Evolutionary conservation across 208 protist genomes (phyloP), one percentile per base, ranked within the genome.

Genomic region (Leishmania guyanensis): DNA sequence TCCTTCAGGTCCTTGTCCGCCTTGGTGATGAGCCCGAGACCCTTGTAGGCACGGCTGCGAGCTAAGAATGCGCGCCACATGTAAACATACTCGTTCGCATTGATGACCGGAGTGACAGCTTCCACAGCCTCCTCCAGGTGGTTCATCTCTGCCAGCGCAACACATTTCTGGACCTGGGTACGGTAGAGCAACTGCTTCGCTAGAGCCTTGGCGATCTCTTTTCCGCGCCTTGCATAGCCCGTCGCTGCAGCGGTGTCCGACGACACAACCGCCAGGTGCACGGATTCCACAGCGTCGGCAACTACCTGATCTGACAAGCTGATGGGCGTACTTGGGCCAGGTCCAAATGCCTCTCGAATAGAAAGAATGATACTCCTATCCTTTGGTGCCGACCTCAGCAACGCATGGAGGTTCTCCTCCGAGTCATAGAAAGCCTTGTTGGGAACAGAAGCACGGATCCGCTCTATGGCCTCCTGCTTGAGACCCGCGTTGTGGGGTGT

Each of bases 11-110:
- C 94, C 80, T 94, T 94, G 77, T 97, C 92, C 20, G 90, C 86
- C 46, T 93, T 86, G 46, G 90, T 95, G 77, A 97, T 94, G 74
- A 92, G 86, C 54, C 94, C 94, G 1, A 96, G 87, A 5, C 85
- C 84, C 83, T 95, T 93, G 84, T 94, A 90, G 12, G 92, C 92
- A 26, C 91, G 91, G 74, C 90, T 93, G 54, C 93, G 91, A 26
- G 92, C 91, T 80, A 97, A 86, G 70, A 94, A 85, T 3, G 94
- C 94, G 50, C 92, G 86, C 93, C 94, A 97, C 93, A 97, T 96
- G 85, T 97, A 93, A 71, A 97, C 90, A 85, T 92, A 97, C 82
- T 96, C 91, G 78, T 96, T 88, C 62, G 87, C 90, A 46, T 82
- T 78, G 48, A 97, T 93, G 10, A 97, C 90, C 8, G 88, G 85